Base-by-base conservation (phyloP, 2,329 filamentous ascomycete species). In the Ophiostoma sp. region DNA sequence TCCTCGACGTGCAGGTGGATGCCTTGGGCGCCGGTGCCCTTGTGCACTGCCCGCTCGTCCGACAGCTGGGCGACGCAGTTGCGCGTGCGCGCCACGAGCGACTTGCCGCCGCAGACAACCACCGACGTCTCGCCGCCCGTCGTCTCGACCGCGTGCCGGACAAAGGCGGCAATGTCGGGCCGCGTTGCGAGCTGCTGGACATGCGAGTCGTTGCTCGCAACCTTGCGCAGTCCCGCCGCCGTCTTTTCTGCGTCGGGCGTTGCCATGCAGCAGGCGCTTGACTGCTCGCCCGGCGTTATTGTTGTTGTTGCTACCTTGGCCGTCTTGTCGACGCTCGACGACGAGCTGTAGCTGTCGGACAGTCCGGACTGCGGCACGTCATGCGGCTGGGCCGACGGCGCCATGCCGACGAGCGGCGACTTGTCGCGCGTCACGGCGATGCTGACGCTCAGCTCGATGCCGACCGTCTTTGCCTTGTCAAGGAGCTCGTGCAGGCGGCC, bases 1-100 rank as follows among this genome's bases (percentile, higher is more conserved):
- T 88, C 85, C 71, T 88, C 86, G 0, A 84, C 84, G 74, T 86
- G 82, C 68, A 88, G 73, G 73, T 83, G 81, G 55, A 88, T 87
- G 0, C 86, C 86, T 74, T 88, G 86, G 0, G 86, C 85, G 0
- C 84, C 85, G 0, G 85, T 87, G 5, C 86, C 86, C 75, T 88
- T 88, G 73, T 88, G 86, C 36, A 88, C 85, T 0, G 83, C 86
- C 55, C 86, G 77, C 76, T 88, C 85, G 72, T 88, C 85, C 67
- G 84, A 86, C 70, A 88, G 70, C 42, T 76, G 77, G 2, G 83
- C 82, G 2, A 88, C 84, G 68, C 79, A 82, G 71, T 85, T 87
- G 68, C 86, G 78, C 14, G 84, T 82, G 63, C 77, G 77, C 2
- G 83, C 78, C 1, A 85, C 84, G 38, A 88, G 76, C 64, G 82